Evolutionary conservation across 345 rosid genomes (phyloP), one percentile per base, ranked within the genome.

Genomic region (Linum usitatissimum): DNA sequence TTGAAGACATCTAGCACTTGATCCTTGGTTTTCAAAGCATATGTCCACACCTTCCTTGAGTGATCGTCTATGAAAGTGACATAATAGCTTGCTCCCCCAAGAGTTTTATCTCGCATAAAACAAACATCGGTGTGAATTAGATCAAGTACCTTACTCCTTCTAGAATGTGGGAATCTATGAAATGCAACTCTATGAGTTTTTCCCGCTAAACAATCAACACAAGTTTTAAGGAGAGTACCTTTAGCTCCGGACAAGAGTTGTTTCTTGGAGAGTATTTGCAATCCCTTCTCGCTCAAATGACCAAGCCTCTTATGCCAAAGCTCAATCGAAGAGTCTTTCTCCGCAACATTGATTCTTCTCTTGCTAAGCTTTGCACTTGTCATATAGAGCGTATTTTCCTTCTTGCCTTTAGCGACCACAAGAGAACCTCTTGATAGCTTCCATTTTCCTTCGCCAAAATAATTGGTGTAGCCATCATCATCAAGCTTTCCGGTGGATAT

Each of bases 391-490:
- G 38, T 57, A 10, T 18, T 20, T 57, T 61, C 21, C 20, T 39
- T 36, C 53, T 36, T 36, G 3, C 9, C 66, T 49, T 36, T 63
- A 9, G 58, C 34, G 18, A 63, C 20, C 13, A 48, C 34, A 18
- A 63, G 20, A 63, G n/a, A 15, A 30, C 38, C 57, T 48, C 30
- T 63, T 34, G 67, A 30, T 1, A 64, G 30, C 30, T 53, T 64
- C 4, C 38, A 34, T 34, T 34, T 34, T 34, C 38, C 6, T 34
- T 34, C 38, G 1, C 38, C 38, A 34, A 63, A 64, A 14, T 53
- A 30, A 10, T 64, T 30, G 10, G 5, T 9, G 13, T 4, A 55
- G 6, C 51, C 13, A n/a, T 54, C 39, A 63, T 15, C 39, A 21
- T 57, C 63, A n/a, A 57, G 55, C 28, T 28, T 57, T 0, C 14